These are phyloP conservation scores for Kodamaea lidongshanica DNA, from an alignment of 805 yeast species.

Conservation along the genomic window DNA sequence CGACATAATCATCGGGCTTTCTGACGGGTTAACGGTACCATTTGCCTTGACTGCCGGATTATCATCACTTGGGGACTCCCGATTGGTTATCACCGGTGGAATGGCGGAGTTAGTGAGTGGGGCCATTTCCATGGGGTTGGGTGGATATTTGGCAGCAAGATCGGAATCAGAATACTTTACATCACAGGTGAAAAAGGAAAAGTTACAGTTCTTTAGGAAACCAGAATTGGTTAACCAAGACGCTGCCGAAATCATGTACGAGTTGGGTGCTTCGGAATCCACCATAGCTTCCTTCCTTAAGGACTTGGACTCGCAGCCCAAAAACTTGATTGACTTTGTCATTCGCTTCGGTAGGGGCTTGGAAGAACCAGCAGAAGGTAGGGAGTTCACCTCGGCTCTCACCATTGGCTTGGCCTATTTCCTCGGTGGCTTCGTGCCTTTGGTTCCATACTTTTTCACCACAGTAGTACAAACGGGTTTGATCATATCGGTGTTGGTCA, in stretches of 20 bases:
- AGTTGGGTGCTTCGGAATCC: slow-evolving; percentile 64
- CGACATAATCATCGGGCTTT: slow-evolving; percentile 86
- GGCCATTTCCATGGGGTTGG: slow-evolving; percentile 96
- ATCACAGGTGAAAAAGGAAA: slow-evolving; percentile 67
- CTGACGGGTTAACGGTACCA: slow-evolving; percentile 97
- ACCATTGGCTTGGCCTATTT: slow-evolving; percentile 89
- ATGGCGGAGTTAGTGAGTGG: slow-evolving; percentile 96
- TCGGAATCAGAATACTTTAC: slow-evolving; percentile 74
- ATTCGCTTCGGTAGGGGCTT: slow-evolving; percentile 86
- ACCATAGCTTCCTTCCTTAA: slow-evolving; percentile 68
- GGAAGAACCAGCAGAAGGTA: slow-evolving; percentile 90
- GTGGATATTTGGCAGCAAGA: slow-evolving; percentile 93
- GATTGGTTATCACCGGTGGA: slow-evolving; percentile 93
- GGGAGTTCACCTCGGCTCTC: slow-evolving; percentile 80
- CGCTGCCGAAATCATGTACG: slow-evolving; percentile 73
- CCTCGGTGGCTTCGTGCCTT: slow-evolving; percentile 87
- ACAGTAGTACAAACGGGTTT: slow-evolving; percentile 71
- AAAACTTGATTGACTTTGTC: slow-evolving; percentile 75
- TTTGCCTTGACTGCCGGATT: slow-evolving; percentile 97
- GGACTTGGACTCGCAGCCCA: slow-evolving; percentile 76
- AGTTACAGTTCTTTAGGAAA: slow-evolving; percentile 57
- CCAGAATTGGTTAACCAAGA: slow-evolving; percentile 66
- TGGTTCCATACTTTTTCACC: slow-evolving; percentile 86
- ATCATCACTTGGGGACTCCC: slow-evolving; percentile 82
- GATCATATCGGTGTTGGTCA: slow-evolving; percentile 64